phyloP scores from a whole-genome alignment of 495 filamentous ascomycete species.

The Aspergillus nanangensis region DNA sequence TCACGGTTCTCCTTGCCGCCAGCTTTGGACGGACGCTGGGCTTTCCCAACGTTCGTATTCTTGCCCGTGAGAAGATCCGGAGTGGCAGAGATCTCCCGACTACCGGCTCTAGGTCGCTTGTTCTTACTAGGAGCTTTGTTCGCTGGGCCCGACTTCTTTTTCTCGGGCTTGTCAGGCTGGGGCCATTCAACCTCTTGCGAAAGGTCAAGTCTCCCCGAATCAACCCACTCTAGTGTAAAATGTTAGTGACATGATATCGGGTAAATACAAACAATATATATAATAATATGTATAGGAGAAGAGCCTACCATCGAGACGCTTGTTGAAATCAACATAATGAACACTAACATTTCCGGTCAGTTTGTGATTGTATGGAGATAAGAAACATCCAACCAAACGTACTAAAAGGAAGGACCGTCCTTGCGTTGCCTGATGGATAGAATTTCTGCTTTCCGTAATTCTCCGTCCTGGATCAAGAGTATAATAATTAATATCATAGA shows the following conservation, averaged over 20 bases:
- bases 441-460: conserved; percentile 88
- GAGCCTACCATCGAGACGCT: conserved; percentile 73
- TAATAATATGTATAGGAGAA: too few species aligned
- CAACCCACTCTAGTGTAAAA: conserved; percentile 76
- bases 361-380: too few species aligned
- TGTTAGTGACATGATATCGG: too few species aligned
- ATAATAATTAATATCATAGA: conserved; percentile 8
- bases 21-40: conserved; percentile 49
- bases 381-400: too few species aligned
- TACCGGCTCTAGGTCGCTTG: conserved; percentile 48
- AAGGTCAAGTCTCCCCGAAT: conserved; percentile 76
- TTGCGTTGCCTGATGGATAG: conserved; percentile 81
- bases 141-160: conserved; percentile 52
- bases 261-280: too few species aligned
- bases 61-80: conserved; percentile 52
- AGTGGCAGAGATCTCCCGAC: conserved; percentile 54
- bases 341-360: conserved; percentile 48
- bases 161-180: conserved; percentile 63
- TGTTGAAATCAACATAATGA: conserved; percentile 99
- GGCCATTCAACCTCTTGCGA: conserved; percentile 74
- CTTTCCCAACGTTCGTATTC: conserved; percentile 42
- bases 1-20: conserved; percentile 60
- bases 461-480: conserved; percentile 58
- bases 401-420: conserved; percentile 80
- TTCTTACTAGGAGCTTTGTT: conserved; percentile 48